phyloP scores from a whole-genome alignment of 345 rosid species.

The Camelina neglecta region DNA sequence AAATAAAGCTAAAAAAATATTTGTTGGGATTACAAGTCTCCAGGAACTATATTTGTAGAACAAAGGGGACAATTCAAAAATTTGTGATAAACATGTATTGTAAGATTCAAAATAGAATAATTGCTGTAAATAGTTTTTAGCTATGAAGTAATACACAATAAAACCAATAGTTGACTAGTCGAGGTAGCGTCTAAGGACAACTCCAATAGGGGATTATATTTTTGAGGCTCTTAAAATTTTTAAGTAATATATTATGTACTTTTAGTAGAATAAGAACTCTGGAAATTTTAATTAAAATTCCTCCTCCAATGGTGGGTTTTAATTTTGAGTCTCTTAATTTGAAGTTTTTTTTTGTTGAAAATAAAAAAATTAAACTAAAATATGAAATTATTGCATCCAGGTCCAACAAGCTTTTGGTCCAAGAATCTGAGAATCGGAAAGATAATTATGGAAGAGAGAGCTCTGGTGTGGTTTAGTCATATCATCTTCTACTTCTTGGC shows the following conservation, averaged over 20 bases:
- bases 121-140: neutral
- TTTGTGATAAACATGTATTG: neutral
- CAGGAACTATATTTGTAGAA: neutral
- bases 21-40: neutral
- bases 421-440: neutral
- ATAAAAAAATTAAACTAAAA: too few relatives aligned
- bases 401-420: neutral
- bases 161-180: neutral
- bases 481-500: slow-evolving; percentile 47
- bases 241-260: too few relatives aligned
- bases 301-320: too few relatives aligned
- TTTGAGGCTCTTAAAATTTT: too few relatives aligned
- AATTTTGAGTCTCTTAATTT: too few relatives aligned
- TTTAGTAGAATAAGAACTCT: too few relatives aligned
- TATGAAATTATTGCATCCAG: too few relatives aligned
- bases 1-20: too few relatives aligned
- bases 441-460: neutral
- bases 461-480: neutral
- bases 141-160: neutral
- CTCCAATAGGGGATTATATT: too few relatives aligned
- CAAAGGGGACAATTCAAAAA: neutral
- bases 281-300: too few relatives aligned
- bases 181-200: neutral
- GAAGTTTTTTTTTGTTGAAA: too few relatives aligned
- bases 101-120: neutral